Evolutionary conservation across 164 flowering plant genomes (phyloP), one percentile per base, ranked within the genome.

Genomic region (Cinnamomum micranthum): DNA sequence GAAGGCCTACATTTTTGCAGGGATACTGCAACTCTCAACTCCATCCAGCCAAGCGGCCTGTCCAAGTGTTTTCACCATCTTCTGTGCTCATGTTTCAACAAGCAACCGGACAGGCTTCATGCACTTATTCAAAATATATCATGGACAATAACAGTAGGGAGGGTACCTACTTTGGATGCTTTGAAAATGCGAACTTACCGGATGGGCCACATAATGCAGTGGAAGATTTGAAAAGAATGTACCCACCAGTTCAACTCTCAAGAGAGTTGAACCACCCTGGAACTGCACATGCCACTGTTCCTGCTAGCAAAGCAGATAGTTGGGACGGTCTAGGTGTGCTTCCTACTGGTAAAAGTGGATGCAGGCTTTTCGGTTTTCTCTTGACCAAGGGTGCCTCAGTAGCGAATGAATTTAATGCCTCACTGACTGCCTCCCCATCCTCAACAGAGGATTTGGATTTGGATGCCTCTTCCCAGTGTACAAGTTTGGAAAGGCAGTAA

Each of bases 321-420:
- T 72, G 77, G 59, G 75, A 70, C 19, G 76, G 77, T 35, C 83
- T 77, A 69, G 81, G 77, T 60, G 31, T 75, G 28, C 78, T 71
- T 76, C 68, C 86, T 5, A 72, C 82, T 1, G 82, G 81, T 73
- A 85, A 85, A 78, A 81, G 82, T 71, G 80, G 87, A 74, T 95
- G 97, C 88, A 89, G 89, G 74, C 88, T 95, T 33, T 93, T 95
- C 79, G 99, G 99, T 17, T 93, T 95, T 77, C 79, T 97, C n/a
- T 75, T 95, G 80, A 89, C 85, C 1, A 87, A 88, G 70, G 95
- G 83, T 72, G 78, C 75, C 33, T 74, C 74, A 25, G 76, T 35
- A 28, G 62, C 79, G 23, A 80, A 50, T 70, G 77, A 75, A 19
- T 87, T 73, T 41, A 81, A 75, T n/a, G 47, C 69, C n/a, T 41